Conservation (phyloP, 495 filamentous ascomycete genomes). For the Penicillium cataractarum region DNA sequence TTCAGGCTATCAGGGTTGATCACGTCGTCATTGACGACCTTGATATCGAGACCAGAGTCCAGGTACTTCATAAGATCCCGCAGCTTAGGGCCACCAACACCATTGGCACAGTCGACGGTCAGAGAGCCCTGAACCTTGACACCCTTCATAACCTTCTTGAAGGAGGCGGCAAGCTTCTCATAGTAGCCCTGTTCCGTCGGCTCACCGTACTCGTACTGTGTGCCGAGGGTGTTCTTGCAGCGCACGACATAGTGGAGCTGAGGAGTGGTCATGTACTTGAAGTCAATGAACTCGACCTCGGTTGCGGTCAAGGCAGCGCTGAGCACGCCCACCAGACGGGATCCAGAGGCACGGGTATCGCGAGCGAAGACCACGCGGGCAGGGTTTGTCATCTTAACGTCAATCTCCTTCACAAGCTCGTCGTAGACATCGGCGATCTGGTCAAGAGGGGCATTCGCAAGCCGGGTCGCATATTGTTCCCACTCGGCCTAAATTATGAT, state of each 20-base stretch:
- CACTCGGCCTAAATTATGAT: constrained; percentile 63
- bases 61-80: constrained; percentile 84
- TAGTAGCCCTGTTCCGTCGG: constrained; percentile 92
- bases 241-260: constrained; percentile 96
- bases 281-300: constrained; percentile 73
- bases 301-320: constrained; percentile 75
- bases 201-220: constrained; percentile 80
- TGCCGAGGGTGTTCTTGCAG: constrained; percentile 88
- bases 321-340: constrained; percentile 76
- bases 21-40: constrained; percentile 88
- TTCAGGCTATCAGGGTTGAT: constrained; percentile 87
- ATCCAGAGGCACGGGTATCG: constrained; percentile 91
- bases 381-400: constrained; percentile 69
- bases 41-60: constrained; percentile 73
- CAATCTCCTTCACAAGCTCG: constrained; percentile 68
- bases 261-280: constrained; percentile 87
- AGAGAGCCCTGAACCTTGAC: constrained; percentile 71
- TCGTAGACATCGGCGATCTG: constrained; percentile 76
- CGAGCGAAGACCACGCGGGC: constrained; percentile 87
- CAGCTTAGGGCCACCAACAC: constrained; percentile 92
- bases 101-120: constrained; percentile 94
- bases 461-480: constrained; percentile 82
- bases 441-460: constrained; percentile 81
- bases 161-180: constrained; percentile 81
- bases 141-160: constrained; percentile 76